Percentiles rank a stretch among this genome's conserved stretches.
Evolutionary conservation across 2,329 filamentous ascomycete genomes (phyloP).

Genomic region (Diaporthe sp.): DNA sequence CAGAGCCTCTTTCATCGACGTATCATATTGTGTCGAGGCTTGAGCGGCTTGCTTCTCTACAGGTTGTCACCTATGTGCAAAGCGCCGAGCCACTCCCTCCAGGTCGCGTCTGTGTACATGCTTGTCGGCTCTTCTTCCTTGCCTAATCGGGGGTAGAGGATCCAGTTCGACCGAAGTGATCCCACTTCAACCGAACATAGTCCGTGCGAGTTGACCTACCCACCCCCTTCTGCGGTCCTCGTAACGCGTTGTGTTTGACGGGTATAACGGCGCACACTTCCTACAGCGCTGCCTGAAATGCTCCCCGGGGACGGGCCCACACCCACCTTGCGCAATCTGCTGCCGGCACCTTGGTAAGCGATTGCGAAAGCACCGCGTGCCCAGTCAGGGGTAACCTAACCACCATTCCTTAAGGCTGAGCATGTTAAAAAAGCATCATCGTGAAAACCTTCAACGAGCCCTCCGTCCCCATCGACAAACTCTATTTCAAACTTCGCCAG

Average conservation of each 20-base stretch:
- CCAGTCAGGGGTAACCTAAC: slow-evolving; percentile 2
- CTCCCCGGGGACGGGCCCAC: not conserved
- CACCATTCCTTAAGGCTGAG: not conserved
- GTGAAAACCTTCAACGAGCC: not conserved
- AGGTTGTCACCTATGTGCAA: not conserved
- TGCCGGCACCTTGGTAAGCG: not conserved
- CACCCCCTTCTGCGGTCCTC: not conserved
- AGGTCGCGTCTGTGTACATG: no score
- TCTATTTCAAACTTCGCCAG: not conserved
- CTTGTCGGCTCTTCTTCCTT: not conserved
- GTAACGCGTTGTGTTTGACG: slow-evolving; percentile 25
- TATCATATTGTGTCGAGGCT: no score
- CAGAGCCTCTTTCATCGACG: slow-evolving; percentile 4
- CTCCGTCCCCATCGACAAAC: not conserved
- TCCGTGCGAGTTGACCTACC: not conserved
- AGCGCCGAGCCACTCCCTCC: no score
- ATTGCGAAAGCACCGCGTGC: not conserved
- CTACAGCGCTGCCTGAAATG: slow-evolving; percentile 14
- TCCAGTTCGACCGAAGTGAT: slow-evolving; percentile 5
- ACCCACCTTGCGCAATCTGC: slow-evolving; percentile 6
- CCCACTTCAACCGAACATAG: not conserved
- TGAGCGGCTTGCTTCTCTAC: not conserved
- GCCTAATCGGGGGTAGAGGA: not conserved
- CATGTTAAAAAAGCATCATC: not conserved
- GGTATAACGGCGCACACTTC: not conserved